Evolutionary conservation across 2,329 filamentous ascomycete species (phyloP).

Genomic region (Fusarium siculi): DNA sequence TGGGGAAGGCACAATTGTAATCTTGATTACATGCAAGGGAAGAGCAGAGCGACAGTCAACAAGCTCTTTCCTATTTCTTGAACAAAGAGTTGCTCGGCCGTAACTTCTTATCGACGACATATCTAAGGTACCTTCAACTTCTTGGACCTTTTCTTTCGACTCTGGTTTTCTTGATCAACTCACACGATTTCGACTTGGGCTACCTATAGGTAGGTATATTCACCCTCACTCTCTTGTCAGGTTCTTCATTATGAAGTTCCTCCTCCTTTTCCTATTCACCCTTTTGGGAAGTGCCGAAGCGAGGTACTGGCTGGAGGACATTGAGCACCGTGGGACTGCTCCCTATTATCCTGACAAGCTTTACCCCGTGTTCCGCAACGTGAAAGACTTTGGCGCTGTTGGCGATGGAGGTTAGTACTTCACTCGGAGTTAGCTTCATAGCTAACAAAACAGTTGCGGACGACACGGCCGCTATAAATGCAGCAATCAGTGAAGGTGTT

Average conservation of each 20-base stretch:
- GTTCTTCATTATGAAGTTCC: conserved; percentile 31
- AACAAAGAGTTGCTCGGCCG: background rate
- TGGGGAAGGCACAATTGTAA: conserved; percentile 4
- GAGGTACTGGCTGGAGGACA: conserved; percentile 46
- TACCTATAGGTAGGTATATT: background rate
- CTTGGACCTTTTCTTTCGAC: background rate
- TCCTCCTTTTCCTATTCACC: conserved; percentile 11
- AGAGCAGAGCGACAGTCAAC: background rate
- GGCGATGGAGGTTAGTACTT: conserved; percentile 43
- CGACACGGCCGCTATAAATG: conserved; percentile 45
- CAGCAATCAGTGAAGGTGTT: conserved; percentile 41
- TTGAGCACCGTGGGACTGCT: conserved; percentile 42
- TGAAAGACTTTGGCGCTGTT: conserved; percentile 46
- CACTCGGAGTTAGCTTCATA: background rate
- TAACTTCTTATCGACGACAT: background rate
- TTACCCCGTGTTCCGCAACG: conserved; percentile 47
- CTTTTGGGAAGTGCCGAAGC: conserved; percentile 15
- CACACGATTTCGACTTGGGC: background rate
- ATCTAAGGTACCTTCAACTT: background rate
- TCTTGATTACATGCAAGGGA: background rate
- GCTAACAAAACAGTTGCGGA: conserved; percentile 37
- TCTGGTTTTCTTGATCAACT: background rate
- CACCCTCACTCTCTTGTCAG: background rate
- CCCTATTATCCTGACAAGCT: conserved; percentile 45
- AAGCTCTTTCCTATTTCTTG: conserved; percentile 5